phyloP scores from a whole-genome alignment of 306 rosid species.

The Acacia confusa region DNA sequence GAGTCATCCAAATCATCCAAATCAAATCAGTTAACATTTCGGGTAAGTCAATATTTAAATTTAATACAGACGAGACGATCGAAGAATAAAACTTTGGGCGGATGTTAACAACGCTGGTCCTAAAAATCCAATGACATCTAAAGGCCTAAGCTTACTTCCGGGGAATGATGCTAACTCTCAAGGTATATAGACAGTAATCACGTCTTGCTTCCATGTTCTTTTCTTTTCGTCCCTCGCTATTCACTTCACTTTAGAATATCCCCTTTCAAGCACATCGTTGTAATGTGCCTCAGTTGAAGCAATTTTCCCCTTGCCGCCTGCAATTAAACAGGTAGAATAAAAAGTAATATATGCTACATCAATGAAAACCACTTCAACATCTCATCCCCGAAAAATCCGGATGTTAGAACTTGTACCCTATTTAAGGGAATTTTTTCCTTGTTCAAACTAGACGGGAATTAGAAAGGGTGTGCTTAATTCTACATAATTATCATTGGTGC shows the following conservation, averaged over 20 bases:
- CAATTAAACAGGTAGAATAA: conserved; percentile 31
- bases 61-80: conserved; percentile 7
- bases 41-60: neutral
- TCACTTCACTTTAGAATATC: conserved; percentile 45
- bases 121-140: conserved; percentile 25
- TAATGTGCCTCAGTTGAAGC: conserved; percentile 65
- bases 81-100: neutral
- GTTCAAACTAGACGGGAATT: neutral
- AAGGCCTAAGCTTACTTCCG: conserved; percentile 15
- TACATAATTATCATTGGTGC: neutral
- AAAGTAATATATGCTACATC: neutral
- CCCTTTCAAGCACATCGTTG: conserved; percentile 75
- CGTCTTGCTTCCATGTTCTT: conserved; percentile 31
- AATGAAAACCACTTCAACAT: too few relatives aligned
- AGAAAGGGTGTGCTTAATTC: conserved; percentile 3
- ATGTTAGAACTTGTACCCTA: neutral
- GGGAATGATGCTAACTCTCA: conserved; percentile 25
- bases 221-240: neutral
- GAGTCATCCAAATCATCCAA: neutral
- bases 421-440: neutral
- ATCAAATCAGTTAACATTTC: neutral
- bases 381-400: too few relatives aligned
- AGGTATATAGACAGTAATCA: conserved; percentile 22
- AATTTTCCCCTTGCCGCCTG: conserved; percentile 78
- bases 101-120: conserved; percentile 14